Base-by-base conservation (phyloP, 768 basidiomycete species). In the Tricholoma matsutake region DNA sequence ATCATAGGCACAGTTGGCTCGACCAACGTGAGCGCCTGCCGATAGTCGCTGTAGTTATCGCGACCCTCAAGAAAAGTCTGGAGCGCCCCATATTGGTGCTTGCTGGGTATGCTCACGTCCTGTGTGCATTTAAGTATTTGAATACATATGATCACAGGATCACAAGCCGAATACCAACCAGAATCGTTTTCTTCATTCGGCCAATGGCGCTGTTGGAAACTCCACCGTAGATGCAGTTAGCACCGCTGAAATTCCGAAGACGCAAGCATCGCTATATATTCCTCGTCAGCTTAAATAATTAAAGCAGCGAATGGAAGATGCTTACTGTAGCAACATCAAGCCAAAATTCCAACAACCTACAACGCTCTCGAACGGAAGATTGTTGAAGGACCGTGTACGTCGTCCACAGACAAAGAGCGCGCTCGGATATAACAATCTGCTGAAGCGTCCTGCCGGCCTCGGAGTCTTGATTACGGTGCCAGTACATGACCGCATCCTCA, bases 231-330 rank as follows among this genome's bases (percentile, higher is more conserved):
- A 85, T 77, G 31, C 75, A 65, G 56, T 75, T 73, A 14, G 81
- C 77, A 13, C 70, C 72, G 32, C 76, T 77, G 59, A 77, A 84
- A 59, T 85, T 83, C 35, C 79, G 75, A 25, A 80, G 67, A 20
- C 72, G 70, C 32, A 82, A 69, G 52, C 80, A 83, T 57, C 73
- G 69, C 83, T 85, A 58, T 6, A 45, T 62, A 13, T 28, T 55
- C 18, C 16, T 16, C 65, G 52, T 70, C 41, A 45, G 31, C 6
- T 13, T 14, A n/a, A n/a, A 31, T 1, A 4, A n/a, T 32, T 18
- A 16, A 4, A 18, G 8, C n/a, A 4, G 8, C 51, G 54, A 52
- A 37, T n/a, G 7, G 20, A 37, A 13, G 6, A 58, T 11, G 65
- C 74, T 60, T 61, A 84, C 82, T 11, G 64, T 71, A 20, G 82